Evolutionary conservation across 2,329 filamentous ascomycete species (phyloP).

Genomic region (Exophiala spinifera): DNA sequence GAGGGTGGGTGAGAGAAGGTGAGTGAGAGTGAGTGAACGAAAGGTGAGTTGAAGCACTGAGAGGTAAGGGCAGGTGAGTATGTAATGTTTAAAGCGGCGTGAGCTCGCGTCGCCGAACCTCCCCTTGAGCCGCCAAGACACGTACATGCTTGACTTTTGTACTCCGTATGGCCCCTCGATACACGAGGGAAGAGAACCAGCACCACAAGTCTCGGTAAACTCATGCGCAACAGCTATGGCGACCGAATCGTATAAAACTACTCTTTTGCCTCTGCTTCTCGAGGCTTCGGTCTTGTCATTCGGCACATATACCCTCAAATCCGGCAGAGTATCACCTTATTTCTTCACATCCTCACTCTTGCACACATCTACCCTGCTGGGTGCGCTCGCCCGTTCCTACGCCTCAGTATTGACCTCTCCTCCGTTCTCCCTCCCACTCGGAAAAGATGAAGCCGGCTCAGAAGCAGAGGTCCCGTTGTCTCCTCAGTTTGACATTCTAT

Average conservation of each 20-base stretch:
- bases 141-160: too few relatives aligned
- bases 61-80: too few relatives aligned
- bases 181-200: too few relatives aligned
- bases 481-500: slow-evolving; percentile 68
- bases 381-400: slow-evolving; percentile 76
- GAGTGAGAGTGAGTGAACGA: too few relatives aligned
- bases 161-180: too few relatives aligned
- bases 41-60: too few relatives aligned
- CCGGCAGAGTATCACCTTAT: slow-evolving; percentile 84
- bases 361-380: slow-evolving; percentile 74
- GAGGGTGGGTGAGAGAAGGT: too few relatives aligned
- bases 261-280: slow-evolving; percentile 39
- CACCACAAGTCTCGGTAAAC: background rate
- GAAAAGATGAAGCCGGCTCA: slow-evolving; percentile 31
- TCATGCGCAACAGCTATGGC: slow-evolving; percentile 13
- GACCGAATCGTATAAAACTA: slow-evolving; percentile 32
- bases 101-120: too few relatives aligned
- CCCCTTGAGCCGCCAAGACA: too few relatives aligned
- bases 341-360: slow-evolving; percentile 97
- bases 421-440: slow-evolving; percentile 36
- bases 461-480: slow-evolving; percentile 47
- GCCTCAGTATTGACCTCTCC: slow-evolving; percentile 59
- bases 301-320: slow-evolving; percentile 70
- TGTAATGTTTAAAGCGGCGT: too few relatives aligned
- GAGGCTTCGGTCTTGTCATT: slow-evolving; percentile 43